These are phyloP conservation scores for Xeromyces bisporus DNA, from an alignment of 495 filamentous ascomycete species.

Conservation along the genomic window DNA sequence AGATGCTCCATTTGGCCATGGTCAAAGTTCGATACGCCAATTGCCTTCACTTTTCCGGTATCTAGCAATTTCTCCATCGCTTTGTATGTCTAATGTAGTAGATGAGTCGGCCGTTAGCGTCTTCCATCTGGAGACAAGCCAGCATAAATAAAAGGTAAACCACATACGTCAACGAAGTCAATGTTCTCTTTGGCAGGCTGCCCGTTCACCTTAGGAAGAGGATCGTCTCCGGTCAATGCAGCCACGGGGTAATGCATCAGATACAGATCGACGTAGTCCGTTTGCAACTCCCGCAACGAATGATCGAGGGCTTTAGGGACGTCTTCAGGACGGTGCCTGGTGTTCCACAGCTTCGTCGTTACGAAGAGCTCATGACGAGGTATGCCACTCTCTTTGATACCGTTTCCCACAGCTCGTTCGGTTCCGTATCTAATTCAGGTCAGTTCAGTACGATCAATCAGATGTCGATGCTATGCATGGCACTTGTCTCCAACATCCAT, in stretches of 20 bases:
- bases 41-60: slow-evolving; percentile 40
- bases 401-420: slow-evolving; percentile 35
- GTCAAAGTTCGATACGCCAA: slow-evolving; percentile 68
- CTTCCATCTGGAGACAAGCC: background rate
- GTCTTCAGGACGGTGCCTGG: slow-evolving; percentile 45
- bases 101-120: background rate
- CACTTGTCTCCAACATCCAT: background rate
- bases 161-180: slow-evolving; percentile 34
- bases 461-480: background rate
- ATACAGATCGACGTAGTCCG: slow-evolving; percentile 55
- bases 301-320: slow-evolving; percentile 40
- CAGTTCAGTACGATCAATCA: slow-evolving; percentile 1
- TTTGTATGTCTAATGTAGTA: slow-evolving; percentile 34
- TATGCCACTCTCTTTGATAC: slow-evolving; percentile 37
- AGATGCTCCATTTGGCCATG: slow-evolving; percentile 50
- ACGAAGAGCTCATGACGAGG: slow-evolving; percentile 46
- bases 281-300: slow-evolving; percentile 40
- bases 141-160: background rate
- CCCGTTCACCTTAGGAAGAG: slow-evolving; percentile 30
- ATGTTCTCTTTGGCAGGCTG: slow-evolving; percentile 25
- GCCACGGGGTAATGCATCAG: slow-evolving; percentile 54
- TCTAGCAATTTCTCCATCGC: slow-evolving; percentile 46
- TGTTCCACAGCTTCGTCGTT: slow-evolving; percentile 58
- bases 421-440: slow-evolving; percentile 29
- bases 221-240: slow-evolving; percentile 23